Base-by-base conservation (phyloP, 2,329 filamentous ascomycete species). In the Coniochaeta ligniaria region DNA sequence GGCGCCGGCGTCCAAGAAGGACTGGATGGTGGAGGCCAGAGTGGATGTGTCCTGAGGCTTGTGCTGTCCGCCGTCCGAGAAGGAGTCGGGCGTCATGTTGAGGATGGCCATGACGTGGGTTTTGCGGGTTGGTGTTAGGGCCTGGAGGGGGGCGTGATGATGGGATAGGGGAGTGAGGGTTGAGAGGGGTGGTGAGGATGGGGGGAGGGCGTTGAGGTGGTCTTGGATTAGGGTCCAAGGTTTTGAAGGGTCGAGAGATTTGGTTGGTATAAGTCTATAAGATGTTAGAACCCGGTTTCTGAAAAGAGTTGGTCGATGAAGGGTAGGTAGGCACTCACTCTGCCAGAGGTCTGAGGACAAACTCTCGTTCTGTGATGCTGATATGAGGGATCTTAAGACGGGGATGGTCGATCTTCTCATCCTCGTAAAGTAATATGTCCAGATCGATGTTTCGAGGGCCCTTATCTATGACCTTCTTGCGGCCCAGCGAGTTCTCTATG, bases 41-140 rank as follows among this genome's bases (percentile, higher is more conserved):
- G 76, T 66, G 26, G 73, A 63, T 1, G 76, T 63, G 63, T 84
- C 78, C 14, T 75, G 69, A 26, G 78, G 69, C 50, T 76, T 75
- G 72, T 92, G 83, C 9, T 79, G 69, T 9, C 92, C 92, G 59
- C 92, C 94, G 70, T 98, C 93, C 1, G 94, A 98, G 78, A 99
- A 99, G 11, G 94, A 98, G 75, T 99, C 94, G 0, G 94, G 94
- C 0, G 95, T 98, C 59, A 96, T 78, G 74, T 99, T 99, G 54
- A 98, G 80, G 64, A 99, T 96, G 60, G 90, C 91, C 95, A 99
- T 99, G 66, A 97, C 76, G 54, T 86, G 85, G 0, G 94, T 97
- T 59, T 77, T 80, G 56, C 87, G 83, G 54, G 80, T 78, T 7
- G 80, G 75, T 35, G 78, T 75, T 33, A 85, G 75, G 20, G 90